Base-by-base conservation (phyloP, 495 filamentous ascomycete genomes). In the Acidiella bohemica region DNA sequence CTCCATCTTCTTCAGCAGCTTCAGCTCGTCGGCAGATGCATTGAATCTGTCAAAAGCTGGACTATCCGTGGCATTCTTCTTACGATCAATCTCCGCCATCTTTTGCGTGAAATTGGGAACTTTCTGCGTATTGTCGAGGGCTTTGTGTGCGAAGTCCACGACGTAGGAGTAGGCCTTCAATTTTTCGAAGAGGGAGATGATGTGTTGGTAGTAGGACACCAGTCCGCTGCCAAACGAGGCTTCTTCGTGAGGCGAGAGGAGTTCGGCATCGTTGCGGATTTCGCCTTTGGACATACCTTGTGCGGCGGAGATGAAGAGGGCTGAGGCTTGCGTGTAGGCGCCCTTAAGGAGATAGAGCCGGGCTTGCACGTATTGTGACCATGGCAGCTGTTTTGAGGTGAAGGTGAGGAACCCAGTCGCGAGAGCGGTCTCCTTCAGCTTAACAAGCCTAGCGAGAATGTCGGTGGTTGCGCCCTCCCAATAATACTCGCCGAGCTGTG, bases 321-420 rank as follows among this genome's bases (percentile, higher is more conserved):
- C 61, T 13, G 83, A 70, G 32, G 92, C 90, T 39, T 71, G 69
- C 26, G 73, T 70, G 51, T 72, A 73, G 50, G 90, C 80, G 16
- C 74, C 74, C 52, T 74, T 73, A 11, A 76, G 72, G 13, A 95
- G 67, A 53, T 77, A 71, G 31, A 90, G 67, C 24, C 92, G 80
- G 10, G 81, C 88, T 57, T 84, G 83, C 11, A 94, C 66, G 57
- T 99, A 99, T 0, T 72, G 78, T 4, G 82, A 73, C 74, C 90
- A 96, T 21, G 67, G 55, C 0, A 32, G 11, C 19, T 31, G 22
- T 70, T 76, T 55, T 83, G 90, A 6, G 71, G 73, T 36, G 68
- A 65, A 51, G 13, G 14, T 19, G 23, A 47, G 33, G 49, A 93
- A 83, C 51, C 90, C 80, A 40, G 35, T 39, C 39, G 41, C 59